These are phyloP conservation scores for Cystobasidium onofrii DNA, from an alignment of 768 basidiomycete genomes.

Conservation along the genomic window DNA sequence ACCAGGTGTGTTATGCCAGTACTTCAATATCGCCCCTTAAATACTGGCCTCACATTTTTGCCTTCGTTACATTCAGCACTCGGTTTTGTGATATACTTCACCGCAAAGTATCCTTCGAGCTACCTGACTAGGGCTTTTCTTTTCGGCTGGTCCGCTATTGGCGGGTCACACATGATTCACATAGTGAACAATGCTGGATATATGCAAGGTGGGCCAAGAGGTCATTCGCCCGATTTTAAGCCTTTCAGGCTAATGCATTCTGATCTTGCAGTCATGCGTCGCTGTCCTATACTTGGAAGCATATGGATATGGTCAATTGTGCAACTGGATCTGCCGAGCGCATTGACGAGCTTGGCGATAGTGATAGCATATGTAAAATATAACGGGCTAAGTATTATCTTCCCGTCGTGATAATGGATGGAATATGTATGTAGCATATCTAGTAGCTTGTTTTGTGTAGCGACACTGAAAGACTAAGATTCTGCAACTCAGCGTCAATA, in stretches of 20 bases:
- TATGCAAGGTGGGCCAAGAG: constrained; percentile 20
- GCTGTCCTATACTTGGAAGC: constrained; percentile 12
- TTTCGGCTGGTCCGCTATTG: constrained; percentile 3
- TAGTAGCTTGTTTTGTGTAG: background rate
- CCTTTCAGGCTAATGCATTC: too few relatives aligned
- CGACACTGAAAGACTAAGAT: too few relatives aligned
- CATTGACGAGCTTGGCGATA: constrained; percentile 9
- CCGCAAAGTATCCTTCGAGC: background rate
- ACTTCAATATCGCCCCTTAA: too few relatives aligned
- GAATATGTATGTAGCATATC: background rate
- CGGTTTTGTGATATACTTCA: constrained; percentile 19
- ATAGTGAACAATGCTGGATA: constrained; percentile 10
- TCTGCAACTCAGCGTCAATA: too few relatives aligned
- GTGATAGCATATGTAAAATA: constrained; percentile 20
- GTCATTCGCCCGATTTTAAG: too few relatives aligned
- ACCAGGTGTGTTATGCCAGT: background rate
- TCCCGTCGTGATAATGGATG: background rate
- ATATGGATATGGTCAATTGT: constrained; percentile 29
- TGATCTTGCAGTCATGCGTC: constrained; percentile 21
- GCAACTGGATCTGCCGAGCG: constrained; percentile 22
- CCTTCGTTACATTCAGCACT: background rate
- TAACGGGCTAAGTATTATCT: constrained; percentile 22
- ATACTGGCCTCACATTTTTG: too few relatives aligned
- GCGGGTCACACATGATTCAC: constrained; percentile 23
- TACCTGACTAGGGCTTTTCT: background rate